Percentiles rank a stretch among this genome's conserved stretches.
These are phyloP conservation scores for Capsicum baccatum DNA, from an alignment of 257 asterid species.

Conservation along the genomic window DNA sequence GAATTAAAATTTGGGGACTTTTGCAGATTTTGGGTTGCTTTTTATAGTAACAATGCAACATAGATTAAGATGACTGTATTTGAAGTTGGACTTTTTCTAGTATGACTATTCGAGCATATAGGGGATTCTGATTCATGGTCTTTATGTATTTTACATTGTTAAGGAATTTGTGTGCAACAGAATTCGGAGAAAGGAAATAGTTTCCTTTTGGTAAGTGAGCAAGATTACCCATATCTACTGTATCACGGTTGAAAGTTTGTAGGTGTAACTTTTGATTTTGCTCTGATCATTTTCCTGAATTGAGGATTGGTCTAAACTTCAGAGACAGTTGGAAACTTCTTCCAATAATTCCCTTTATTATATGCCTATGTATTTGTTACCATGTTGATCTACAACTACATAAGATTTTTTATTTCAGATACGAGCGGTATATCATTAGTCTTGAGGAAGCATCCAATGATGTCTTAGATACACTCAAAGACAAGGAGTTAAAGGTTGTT, in stretches of 20 bases:
- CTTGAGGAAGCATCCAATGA: slow-evolving; percentile 92
- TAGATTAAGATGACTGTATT: too few relatives aligned
- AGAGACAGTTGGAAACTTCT: not conserved
- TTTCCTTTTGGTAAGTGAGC: not conserved
- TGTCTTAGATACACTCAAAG: slow-evolving; percentile 75
- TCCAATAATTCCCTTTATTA: not conserved
- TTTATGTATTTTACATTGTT: too few relatives aligned
- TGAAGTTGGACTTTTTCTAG: too few relatives aligned
- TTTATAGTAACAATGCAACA: too few relatives aligned
- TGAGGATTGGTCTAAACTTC: not conserved
- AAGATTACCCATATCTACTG: not conserved
- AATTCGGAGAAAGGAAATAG: not conserved
- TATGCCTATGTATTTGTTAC: not conserved
- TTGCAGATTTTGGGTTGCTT: too few relatives aligned
- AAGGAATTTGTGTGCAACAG: too few relatives aligned
- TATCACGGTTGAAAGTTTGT: not conserved
- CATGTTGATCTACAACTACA: not conserved
- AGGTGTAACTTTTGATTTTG: not conserved
- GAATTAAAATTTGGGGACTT: too few relatives aligned
- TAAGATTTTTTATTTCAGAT: slow-evolving; percentile 48
- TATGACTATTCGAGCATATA: too few relatives aligned
- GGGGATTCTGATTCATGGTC: too few relatives aligned
- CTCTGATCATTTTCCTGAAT: not conserved
- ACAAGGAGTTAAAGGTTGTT: slow-evolving; percentile 89
- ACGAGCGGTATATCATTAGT: slow-evolving; percentile 70